A percentile compares a stretch with the other conserved stretches of the same genome.
These are phyloP conservation scores for Trichoderma lentiforme DNA, from an alignment of 2,329 filamentous ascomycete genomes.

Conservation along the genomic window DNA sequence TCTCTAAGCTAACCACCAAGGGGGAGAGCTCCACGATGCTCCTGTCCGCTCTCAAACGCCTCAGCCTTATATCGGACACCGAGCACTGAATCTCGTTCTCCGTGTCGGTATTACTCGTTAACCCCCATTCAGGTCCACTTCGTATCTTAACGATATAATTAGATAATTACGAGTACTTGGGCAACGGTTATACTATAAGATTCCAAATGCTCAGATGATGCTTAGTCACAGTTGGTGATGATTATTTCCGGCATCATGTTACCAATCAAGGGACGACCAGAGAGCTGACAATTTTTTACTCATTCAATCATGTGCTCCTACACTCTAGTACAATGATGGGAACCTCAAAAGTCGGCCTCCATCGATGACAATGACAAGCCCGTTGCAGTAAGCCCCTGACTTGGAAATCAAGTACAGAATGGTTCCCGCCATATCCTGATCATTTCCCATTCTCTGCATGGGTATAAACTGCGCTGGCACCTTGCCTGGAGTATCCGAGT, in stretches of 20 bases:
- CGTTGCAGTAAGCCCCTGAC: constrained; percentile 65
- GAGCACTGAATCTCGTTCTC: background rate
- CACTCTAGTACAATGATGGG: constrained; percentile 49
- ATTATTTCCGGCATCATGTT: background rate
- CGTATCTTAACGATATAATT: background rate
- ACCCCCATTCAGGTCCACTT: background rate
- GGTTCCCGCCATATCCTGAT: constrained; percentile 59
- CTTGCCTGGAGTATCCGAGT: constrained; percentile 30
- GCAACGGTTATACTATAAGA: background rate
- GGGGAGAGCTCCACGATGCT: background rate
- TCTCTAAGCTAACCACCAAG: background rate
- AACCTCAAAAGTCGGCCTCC: constrained; percentile 58
- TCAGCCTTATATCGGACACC: constrained; percentile 5
- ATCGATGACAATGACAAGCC: constrained; percentile 59
- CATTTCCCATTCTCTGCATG: constrained; percentile 56
- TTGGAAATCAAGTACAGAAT: constrained; percentile 63
- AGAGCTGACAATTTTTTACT: background rate
- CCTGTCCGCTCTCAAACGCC: background rate
- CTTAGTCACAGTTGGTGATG: background rate
- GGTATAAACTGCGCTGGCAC: constrained; percentile 49
- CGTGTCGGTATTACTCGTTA: background rate
- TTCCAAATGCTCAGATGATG: background rate
- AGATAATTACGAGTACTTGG: background rate
- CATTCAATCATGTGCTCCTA: background rate
- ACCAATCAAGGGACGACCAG: background rate